phyloP scores from a whole-genome alignment of 495 filamentous ascomycete species.

The Penicillium lividum region DNA sequence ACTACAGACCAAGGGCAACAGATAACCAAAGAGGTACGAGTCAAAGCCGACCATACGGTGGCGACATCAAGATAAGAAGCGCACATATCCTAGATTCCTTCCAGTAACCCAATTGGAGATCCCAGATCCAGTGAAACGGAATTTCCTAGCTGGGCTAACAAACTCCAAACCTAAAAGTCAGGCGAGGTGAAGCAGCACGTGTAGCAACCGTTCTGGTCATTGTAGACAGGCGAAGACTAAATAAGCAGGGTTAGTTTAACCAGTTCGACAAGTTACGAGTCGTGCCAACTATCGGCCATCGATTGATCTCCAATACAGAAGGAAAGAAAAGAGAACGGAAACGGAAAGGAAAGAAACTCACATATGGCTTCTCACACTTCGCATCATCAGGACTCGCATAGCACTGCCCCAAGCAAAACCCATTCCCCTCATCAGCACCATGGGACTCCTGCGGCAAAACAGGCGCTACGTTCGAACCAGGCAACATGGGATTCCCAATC shows the following conservation, averaged over 20 bases:
- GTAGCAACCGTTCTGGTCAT: constrained; percentile 19
- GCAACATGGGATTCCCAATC: constrained; percentile 12
- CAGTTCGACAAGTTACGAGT: neutral
- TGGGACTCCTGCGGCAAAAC: constrained; percentile 4
- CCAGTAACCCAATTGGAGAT: neutral
- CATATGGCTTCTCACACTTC: constrained; percentile 21
- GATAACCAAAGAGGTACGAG: neutral
- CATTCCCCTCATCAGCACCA: constrained; percentile 30
- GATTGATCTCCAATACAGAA: no score
- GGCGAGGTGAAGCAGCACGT: constrained; percentile 26
- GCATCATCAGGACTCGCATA: constrained; percentile 14
- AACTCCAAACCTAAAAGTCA: constrained; percentile 18
- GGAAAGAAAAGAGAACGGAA: constrained; percentile 2
- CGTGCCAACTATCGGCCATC: neutral
- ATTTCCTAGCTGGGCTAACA: neutral
- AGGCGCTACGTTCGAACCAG: constrained; percentile 21
- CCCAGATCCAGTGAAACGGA: neutral
- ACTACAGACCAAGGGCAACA: neutral
- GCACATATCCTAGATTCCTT: neutral
- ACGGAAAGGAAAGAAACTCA: constrained; percentile 17
- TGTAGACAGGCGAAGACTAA: constrained; percentile 18
- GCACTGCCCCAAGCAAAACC: constrained; percentile 31
- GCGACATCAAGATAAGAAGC: neutral
- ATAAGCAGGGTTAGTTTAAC: neutral
- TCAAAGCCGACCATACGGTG: neutral